These are phyloP conservation scores for Chrysochromulina parva DNA, from an alignment of 78 protist genomes.

Conservation along the genomic window DNA sequence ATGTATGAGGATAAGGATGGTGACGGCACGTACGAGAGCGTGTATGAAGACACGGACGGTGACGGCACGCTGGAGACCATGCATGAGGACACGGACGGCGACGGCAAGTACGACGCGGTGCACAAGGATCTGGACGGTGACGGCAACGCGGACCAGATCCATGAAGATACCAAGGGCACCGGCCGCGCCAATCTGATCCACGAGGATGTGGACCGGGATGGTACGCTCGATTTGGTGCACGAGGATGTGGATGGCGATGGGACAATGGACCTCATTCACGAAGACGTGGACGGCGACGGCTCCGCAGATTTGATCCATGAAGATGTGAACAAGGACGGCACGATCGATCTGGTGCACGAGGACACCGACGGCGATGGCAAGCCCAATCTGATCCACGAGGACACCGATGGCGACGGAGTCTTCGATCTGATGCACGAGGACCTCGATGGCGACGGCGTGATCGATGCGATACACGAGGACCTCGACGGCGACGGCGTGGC, in stretches of 20 bases:
- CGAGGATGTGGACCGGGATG: slow-evolving; percentile 7
- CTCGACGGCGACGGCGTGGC: not conserved
- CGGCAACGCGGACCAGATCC: not conserved
- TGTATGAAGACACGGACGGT: slow-evolving; percentile 13
- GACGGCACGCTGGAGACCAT: not conserved
- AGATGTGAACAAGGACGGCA: slow-evolving; percentile 1
- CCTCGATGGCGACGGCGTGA: slow-evolving; percentile 17
- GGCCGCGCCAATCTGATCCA: not conserved
- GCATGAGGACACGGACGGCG: slow-evolving; percentile 18
- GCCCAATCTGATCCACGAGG: not conserved
- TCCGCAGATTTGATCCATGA: not conserved
- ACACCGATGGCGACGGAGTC: slow-evolving; percentile 22
- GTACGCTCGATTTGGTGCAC: slow-evolving; percentile 17
- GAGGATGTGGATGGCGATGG: slow-evolving; percentile 22
- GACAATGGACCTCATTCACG: not conserved
- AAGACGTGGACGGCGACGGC: slow-evolving; percentile 24
- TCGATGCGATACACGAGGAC: not conserved
- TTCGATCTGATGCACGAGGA: slow-evolving; percentile 23
- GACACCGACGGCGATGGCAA: slow-evolving; percentile 9
- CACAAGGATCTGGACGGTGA: slow-evolving; percentile 14
- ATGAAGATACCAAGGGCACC: not conserved
- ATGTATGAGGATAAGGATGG: slow-evolving; percentile 4
- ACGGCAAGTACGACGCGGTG: not conserved
- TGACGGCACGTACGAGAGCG: not conserved
- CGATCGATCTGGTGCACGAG: slow-evolving; percentile 6